phyloP scores from a whole-genome alignment of 352 stramenopile genomes.

The Pythium rishiriense region DNA sequence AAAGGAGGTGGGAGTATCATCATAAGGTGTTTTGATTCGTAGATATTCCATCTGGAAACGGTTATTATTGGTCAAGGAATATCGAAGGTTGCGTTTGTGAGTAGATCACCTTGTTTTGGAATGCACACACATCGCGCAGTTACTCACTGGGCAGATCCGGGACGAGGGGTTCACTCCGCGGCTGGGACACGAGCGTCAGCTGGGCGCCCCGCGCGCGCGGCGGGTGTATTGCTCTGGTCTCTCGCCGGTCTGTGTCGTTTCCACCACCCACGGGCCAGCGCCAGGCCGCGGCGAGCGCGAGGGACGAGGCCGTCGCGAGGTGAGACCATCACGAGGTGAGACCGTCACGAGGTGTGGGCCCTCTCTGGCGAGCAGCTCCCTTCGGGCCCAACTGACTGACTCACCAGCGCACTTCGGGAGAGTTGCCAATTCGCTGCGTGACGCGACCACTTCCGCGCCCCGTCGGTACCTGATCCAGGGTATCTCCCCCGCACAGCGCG shows the following conservation, averaged over 20 bases:
- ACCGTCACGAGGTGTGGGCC: no score
- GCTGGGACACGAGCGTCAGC: conserved; percentile 15
- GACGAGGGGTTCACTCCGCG: conserved; percentile 17
- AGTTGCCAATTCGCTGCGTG: neutral
- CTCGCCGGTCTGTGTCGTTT: conserved; percentile 17
- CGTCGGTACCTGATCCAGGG: conserved; percentile 3
- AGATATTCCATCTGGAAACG: no score
- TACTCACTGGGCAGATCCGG: conserved; percentile 21
- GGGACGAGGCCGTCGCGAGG: neutral
- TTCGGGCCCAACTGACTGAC: conserved; percentile 28
- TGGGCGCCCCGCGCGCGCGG: neutral
- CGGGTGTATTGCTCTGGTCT: neutral
- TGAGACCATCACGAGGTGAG: no score
- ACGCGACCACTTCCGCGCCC: neutral
- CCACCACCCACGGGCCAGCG: neutral
- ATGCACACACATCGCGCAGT: conserved; percentile 3
- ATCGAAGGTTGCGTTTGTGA: neutral
- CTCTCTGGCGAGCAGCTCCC: no score
- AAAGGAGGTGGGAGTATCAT: neutral
- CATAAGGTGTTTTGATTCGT: neutral
- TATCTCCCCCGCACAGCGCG: no score
- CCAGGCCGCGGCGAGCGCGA: neutral
- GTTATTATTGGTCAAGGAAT: neutral
- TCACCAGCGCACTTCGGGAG: conserved; percentile 4
- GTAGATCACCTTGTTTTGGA: conserved; percentile 21